Evolutionary conservation across 2,329 filamentous ascomycete genomes (phyloP).

Genomic region (Lasiodiplodia sp.): DNA sequence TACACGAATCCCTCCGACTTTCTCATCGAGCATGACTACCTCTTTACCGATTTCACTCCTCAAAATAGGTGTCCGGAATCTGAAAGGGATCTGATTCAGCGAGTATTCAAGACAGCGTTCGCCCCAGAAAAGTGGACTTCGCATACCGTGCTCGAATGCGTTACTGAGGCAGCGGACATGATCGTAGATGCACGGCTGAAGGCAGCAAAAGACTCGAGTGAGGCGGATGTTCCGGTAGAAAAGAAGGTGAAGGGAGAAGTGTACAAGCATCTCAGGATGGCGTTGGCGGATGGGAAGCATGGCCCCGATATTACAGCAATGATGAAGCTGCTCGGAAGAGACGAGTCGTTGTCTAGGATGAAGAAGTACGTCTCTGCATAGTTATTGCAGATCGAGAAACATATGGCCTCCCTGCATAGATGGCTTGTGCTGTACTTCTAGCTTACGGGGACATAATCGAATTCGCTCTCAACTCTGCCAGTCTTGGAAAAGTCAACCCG

Average conservation of each 20-base stretch:
- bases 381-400: not conserved
- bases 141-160: not conserved
- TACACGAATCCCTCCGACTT: conserved; percentile 65
- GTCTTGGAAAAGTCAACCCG: conserved; percentile 19
- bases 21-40: conserved; percentile 62
- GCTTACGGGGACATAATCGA: too few relatives aligned
- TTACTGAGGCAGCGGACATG: not conserved
- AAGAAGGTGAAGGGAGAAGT: conserved; percentile 39
- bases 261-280: conserved; percentile 44
- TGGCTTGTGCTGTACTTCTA: too few relatives aligned
- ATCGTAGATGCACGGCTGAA: not conserved
- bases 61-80: not conserved
- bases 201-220: not conserved
- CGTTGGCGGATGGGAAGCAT: conserved; percentile 41
- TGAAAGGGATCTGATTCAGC: not conserved
- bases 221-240: not conserved
- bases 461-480: too few relatives aligned
- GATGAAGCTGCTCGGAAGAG: conserved; percentile 43
- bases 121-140: conserved; percentile 8
- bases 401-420: too few relatives aligned
- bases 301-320: conserved; percentile 46
- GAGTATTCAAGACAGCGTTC: not conserved
- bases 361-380: conserved; percentile 9
- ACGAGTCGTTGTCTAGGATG: conserved; percentile 31
- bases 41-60: conserved; percentile 54